These are phyloP conservation scores for Cryptosporidium tyzzeri DNA, from an alignment of 169 alveolate genomes.

Conservation along the genomic window DNA sequence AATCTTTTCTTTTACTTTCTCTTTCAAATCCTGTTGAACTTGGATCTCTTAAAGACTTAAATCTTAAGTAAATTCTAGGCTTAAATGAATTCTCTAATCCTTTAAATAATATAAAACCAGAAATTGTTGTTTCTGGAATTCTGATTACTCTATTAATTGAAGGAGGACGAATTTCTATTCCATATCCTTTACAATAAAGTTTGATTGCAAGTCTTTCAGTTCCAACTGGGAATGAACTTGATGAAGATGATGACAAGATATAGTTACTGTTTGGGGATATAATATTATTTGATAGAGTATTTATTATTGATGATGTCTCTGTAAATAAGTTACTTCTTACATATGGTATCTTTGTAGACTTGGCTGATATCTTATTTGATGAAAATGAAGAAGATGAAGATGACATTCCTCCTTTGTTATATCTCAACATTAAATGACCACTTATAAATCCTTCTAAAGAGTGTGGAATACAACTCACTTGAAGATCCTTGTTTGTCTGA, in stretches of 20 bases:
- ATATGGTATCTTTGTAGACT: constrained; percentile 48
- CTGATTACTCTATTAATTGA: constrained; percentile 44
- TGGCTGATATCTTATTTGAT: not conserved
- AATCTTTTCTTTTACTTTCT: not conserved
- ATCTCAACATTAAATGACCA: constrained; percentile 48
- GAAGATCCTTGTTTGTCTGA: constrained; percentile 40
- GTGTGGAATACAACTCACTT: constrained; percentile 59
- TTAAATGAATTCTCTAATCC: constrained; percentile 62
- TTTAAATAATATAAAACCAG: constrained; percentile 33
- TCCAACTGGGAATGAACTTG: constrained; percentile 31
- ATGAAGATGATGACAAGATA: not conserved
- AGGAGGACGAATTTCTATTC: constrained; percentile 61
- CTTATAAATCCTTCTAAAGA: constrained; percentile 62
- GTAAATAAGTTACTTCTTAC: constrained; percentile 29
- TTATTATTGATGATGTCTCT: constrained; percentile 17
- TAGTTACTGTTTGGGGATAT: not conserved
- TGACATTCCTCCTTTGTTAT: constrained; percentile 32
- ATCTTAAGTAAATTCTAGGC: constrained; percentile 36
- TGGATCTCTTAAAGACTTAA: constrained; percentile 39
- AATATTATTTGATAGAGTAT: not conserved
- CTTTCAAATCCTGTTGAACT: not conserved
- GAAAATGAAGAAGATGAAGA: not conserved
- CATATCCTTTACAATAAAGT: constrained; percentile 69
- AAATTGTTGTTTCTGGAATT: constrained; percentile 9
- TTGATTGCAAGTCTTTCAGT: constrained; percentile 65